Percentiles rank a stretch among this genome's conserved stretches.
Conservation (phyloP, 1,139 yeast species). For the Scheffersomyces titani region DNA sequence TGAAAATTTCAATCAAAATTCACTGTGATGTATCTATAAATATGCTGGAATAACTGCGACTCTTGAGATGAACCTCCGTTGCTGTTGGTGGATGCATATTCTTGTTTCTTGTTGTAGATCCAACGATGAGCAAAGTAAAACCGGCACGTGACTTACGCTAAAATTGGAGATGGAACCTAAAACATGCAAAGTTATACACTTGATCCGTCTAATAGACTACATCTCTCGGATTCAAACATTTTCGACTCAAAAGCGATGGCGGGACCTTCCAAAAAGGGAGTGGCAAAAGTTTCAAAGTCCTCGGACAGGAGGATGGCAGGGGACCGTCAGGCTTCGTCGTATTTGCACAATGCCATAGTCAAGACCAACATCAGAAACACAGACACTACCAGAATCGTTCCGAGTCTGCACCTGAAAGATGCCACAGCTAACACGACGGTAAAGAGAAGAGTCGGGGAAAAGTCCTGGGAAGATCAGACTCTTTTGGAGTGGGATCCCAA, state of each 20-base stretch:
- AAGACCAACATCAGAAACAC: neutral
- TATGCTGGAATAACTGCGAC: neutral
- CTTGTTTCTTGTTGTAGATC: neutral
- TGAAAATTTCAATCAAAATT: neutral
- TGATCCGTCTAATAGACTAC: no score
- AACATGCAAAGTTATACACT: no score
- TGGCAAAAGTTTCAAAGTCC: conserved; percentile 34
- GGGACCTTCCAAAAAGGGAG: conserved; percentile 13
- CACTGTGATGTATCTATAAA: neutral
- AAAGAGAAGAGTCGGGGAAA: conserved; percentile 44
- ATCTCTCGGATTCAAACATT: neutral
- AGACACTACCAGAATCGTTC: neutral
- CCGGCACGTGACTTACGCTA: neutral
- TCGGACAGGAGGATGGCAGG: conserved; percentile 57
- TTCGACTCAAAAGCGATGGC: neutral
- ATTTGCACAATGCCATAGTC: conserved; percentile 27
- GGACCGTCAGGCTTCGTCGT: conserved; percentile 46
- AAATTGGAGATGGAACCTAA: neutral
- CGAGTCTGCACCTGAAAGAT: neutral
- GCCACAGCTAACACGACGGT: conserved; percentile 28
- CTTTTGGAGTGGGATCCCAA: conserved; percentile 61
- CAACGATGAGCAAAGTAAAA: neutral
- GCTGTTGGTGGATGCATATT: neutral
- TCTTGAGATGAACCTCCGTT: neutral
- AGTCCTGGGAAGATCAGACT: conserved; percentile 49